Percentiles rank a stretch among this genome's conserved stretches.
Evolutionary conservation across 129 eudicot species (phyloP).

Genomic region (Kitagawia praeruptora): DNA sequence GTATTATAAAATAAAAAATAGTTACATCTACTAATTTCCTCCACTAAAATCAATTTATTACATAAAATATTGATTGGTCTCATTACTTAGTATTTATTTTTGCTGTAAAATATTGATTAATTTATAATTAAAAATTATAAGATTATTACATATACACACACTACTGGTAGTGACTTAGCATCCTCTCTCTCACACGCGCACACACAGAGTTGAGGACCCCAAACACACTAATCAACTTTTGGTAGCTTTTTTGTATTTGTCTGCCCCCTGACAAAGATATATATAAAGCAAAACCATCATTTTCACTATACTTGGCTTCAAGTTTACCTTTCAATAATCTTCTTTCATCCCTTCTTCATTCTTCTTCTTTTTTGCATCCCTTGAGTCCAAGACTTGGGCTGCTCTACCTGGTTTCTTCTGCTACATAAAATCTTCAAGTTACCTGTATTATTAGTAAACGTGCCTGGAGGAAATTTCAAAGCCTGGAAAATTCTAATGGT

Average conservation of each 20-base stretch:
- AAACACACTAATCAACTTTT: not conserved
- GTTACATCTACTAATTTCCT: no score
- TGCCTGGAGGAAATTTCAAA: not conserved
- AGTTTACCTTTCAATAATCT: not conserved
- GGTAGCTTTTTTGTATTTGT: not conserved
- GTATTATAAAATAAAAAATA: no score
- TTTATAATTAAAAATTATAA: no score
- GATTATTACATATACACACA: no score
- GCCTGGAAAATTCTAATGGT: not conserved
- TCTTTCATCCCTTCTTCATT: not conserved
- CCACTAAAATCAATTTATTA: no score
- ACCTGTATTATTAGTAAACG: not conserved
- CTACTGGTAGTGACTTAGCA: not conserved
- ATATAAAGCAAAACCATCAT: slow-evolving; percentile 1
- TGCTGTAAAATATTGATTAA: no score
- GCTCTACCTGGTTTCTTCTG: not conserved
- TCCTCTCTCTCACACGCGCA: not conserved
- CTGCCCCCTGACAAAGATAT: not conserved
- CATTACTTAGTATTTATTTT: no score
- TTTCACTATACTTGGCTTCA: not conserved
- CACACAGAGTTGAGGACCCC: not conserved
- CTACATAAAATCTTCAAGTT: no score
- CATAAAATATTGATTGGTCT: no score
- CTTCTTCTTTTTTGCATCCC: not conserved
- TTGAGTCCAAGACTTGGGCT: not conserved